Conservation (phyloP, 2,329 filamentous ascomycete species). For the Plectosphaerella sp. region DNA sequence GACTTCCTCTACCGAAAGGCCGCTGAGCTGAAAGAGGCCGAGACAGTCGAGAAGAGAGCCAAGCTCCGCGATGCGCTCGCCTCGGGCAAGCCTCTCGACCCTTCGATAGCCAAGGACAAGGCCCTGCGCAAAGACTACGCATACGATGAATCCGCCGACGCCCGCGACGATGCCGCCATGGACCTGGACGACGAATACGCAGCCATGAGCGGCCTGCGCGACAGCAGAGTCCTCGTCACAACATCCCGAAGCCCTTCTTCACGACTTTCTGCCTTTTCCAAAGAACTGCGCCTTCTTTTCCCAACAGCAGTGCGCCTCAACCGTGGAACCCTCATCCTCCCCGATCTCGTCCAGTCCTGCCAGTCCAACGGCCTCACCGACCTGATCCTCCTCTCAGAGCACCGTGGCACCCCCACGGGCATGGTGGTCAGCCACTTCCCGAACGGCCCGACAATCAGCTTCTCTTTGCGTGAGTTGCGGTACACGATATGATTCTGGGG, state of each 20-base stretch:
- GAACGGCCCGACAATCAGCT: constrained; percentile 76
- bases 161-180: constrained; percentile 62
- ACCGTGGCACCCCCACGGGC: constrained; percentile 54
- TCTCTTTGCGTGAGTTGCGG: constrained; percentile 55
- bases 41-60: constrained; percentile 86
- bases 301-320: constrained; percentile 85
- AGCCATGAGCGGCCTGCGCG: constrained; percentile 83
- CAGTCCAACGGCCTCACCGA: constrained; percentile 78
- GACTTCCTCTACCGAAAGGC: constrained; percentile 82
- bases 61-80: constrained; percentile 83
- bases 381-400: constrained; percentile 84
- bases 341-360: constrained; percentile 78
- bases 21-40: constrained; percentile 81
- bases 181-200: constrained; percentile 88
- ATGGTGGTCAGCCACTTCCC: constrained; percentile 69
- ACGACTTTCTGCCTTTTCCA: constrained; percentile 82
- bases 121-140: constrained; percentile 80
- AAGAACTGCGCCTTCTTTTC: constrained; percentile 77
- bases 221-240: constrained; percentile 44
- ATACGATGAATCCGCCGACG: constrained; percentile 82
- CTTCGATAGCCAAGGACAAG: constrained; percentile 82
- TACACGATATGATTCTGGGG: no score
- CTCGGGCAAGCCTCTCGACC: constrained; percentile 80
- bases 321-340: constrained; percentile 82
- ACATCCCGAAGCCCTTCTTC: constrained; percentile 60